These are phyloP conservation scores for Venturia carpophila DNA, from an alignment of 2,329 filamentous ascomycete genomes.

Conservation along the genomic window DNA sequence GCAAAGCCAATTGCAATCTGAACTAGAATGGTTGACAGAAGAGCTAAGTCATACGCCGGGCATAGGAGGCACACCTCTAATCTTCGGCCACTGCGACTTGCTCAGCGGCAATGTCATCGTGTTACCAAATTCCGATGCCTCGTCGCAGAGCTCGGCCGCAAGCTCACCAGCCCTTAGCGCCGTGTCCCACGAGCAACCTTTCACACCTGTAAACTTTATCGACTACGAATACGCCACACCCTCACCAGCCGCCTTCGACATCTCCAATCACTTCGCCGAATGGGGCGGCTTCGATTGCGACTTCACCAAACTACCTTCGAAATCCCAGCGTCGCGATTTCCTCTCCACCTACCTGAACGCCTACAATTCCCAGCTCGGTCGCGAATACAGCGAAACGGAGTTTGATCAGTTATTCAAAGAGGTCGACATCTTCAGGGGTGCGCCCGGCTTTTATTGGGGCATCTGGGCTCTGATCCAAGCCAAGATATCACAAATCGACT, in stretches of 20 bases:
- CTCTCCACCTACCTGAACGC: constrained; percentile 72
- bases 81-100: constrained; percentile 93
- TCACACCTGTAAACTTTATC: constrained; percentile 65
- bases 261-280: constrained; percentile 96
- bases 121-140: constrained; percentile 40
- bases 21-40: constrained; percentile 61
- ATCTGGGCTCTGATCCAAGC: constrained; percentile 96
- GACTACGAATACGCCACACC: constrained; percentile 98
- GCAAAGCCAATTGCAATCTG: constrained; percentile 61
- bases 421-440: constrained; percentile 78
- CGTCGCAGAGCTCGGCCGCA: constrained; percentile 14
- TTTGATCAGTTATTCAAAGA: constrained; percentile 64
- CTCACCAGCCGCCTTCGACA: constrained; percentile 88
- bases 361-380: constrained; percentile 46
- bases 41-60: constrained; percentile 70
- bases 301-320: constrained; percentile 72
- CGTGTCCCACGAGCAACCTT: constrained; percentile 28
- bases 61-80: constrained; percentile 67
- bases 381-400: constrained; percentile 40
- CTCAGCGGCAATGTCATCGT: constrained; percentile 96
- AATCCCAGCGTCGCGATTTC: constrained; percentile 68
- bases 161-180: constrained; percentile 26
- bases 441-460: constrained; percentile 86
- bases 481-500: constrained; percentile 88
- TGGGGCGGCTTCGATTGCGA: constrained; percentile 98